Conservation (phyloP, 208 protist genomes). For the Leishmania mexicana region DNA sequence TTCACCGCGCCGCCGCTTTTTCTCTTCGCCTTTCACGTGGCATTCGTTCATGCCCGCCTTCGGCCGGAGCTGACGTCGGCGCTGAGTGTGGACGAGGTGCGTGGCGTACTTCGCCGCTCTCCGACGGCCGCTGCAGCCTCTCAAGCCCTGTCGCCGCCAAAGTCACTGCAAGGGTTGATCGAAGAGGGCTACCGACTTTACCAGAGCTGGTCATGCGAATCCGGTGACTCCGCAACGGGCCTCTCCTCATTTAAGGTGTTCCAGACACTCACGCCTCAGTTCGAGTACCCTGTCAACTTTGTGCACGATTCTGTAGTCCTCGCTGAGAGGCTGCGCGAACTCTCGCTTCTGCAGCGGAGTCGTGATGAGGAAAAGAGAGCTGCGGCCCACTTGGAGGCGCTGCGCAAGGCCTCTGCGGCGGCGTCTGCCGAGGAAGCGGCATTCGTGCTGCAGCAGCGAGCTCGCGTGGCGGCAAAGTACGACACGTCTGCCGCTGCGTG, state of each 20-base stretch:
- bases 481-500: conserved; percentile 47
- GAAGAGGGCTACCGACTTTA: conserved; percentile 54
- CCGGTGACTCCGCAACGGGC: background rate
- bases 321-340: conserved; percentile 46
- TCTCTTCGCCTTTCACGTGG: conserved; percentile 83
- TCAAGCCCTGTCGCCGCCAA: background rate
- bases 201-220: conserved; percentile 14
- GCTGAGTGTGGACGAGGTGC: conserved; percentile 45
- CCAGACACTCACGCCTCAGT: conserved; percentile 11
- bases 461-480: conserved; percentile 70
- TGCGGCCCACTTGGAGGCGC: conserved; percentile 24
- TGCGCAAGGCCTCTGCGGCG: conserved; percentile 37
- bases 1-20: conserved; percentile 72
- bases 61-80: conserved; percentile 43
- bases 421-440: conserved; percentile 43
- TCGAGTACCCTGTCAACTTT: conserved; percentile 54
- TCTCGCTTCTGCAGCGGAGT: conserved; percentile 42
- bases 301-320: conserved; percentile 46
- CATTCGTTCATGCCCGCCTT: conserved; percentile 27
- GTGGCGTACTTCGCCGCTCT: conserved; percentile 31
- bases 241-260: conserved; percentile 3
- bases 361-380: conserved; percentile 32
- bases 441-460: conserved; percentile 63
- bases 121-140: conserved; percentile 8
- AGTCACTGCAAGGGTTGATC: conserved; percentile 36